Evolutionary conservation across 1,284 basidiomycete genomes (phyloP), one percentile per base, ranked within the genome.

Genomic region (Inonotus hispidus): DNA sequence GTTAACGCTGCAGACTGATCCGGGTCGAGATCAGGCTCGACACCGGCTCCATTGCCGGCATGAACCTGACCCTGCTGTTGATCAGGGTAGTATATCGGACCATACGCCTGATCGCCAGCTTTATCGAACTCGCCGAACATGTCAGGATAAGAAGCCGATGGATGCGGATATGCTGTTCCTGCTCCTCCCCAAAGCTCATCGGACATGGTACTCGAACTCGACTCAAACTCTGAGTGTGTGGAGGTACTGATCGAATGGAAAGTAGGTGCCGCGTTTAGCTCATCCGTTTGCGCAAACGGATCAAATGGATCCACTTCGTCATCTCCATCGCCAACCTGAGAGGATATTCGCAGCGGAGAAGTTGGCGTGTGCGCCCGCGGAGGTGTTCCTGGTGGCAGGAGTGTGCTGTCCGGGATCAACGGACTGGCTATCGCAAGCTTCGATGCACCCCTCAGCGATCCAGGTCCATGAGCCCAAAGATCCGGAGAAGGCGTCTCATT

Each of bases 391-490:
- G 71, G 71, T 55, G 73, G 79, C 23, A 85, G 77, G n/a, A 83
- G 75, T 3, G 79, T 79, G 56, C 83, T 84, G 65, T 92, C 90
- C 56, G 90, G 87, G 39, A 93, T 81, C 35, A 95, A 78, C 2
- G 93, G 93, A 1, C 92, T 88, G 8, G 92, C 93, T 63, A 95
- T 93, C 38, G 92, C 92, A 8, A 95, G 81, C 70, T 92, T 95
- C 2, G 92, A 93, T 0, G 85, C 82, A 0, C 85, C 83, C 56
- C 92, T 79, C 1, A 84, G 81, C 1, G 84, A 83, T 65, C 81
- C 87, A 10, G 66, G 61, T 52, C 67, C 66, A 70, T 88, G 87
- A 1, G 90, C 82, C 90, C 90, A 92, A 54, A 91, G 69, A 74
- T 92, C 90, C 25, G 89, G 91, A 13, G 88, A 89, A 29, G 89